Evolutionary conservation across 1,284 basidiomycete genomes (phyloP), one percentile per base, ranked within the genome.

Genomic region (Malassezia vespertilionis): DNA sequence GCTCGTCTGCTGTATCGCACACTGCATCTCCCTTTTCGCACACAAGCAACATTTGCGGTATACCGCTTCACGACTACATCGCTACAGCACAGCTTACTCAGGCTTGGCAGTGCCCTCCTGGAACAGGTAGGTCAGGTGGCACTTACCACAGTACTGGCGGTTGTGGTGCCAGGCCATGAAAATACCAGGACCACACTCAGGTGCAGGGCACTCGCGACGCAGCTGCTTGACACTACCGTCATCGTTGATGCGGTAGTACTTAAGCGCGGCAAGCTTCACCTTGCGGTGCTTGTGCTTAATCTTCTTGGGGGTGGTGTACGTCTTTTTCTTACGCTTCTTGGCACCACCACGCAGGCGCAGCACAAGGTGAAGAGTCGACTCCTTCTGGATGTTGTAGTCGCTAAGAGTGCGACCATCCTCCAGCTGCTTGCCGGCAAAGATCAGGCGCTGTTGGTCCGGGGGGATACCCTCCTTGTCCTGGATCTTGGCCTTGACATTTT

Each of bases 241-340:
- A 49, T 86, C 88, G 76, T 95, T 90, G 71, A 97, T 90, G 78
- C 90, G 93, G 80, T 96, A 96, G 80, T 93, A 96, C 77, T 96
- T 95, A 74, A 97, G 79, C 77, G 95, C 90, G 70, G 88, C 78
- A 90, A 79, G 78, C 93, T 91, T 97, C 79, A 95, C 88, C 80
- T 95, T 93, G 80, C 91, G 91, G 75, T 84, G 83, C 83, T 96
- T 95, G 80, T 96, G 90, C 83, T 96, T 96, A 80, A 95, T 82
- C 80, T 96, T 96, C 83, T 97, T 97, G 76, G 91, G 91, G 73
- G 77, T 79, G 63, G 89, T 88, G 85, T 93, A 93, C 50, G 86
- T 89, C 82, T 96, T 96, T 81, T 96, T 97, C 82, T 97, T 97
- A 74, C 91, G 82, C 83, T 96, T 96, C 85, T 91, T 91, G 63